Conservation (phyloP, 78 protist species). For the Dictyostelium brefeldianum region DNA sequence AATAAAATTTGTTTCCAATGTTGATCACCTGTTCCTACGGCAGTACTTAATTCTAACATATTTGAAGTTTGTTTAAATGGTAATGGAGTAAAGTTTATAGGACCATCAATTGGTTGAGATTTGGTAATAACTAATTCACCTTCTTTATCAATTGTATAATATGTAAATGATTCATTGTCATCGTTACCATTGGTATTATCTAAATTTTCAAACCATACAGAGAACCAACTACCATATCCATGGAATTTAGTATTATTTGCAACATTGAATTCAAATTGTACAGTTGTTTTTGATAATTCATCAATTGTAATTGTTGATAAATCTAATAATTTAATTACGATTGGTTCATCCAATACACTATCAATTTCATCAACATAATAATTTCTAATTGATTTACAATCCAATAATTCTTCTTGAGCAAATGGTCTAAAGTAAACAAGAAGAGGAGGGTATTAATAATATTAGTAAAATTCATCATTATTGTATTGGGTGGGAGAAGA, state of each 20-base stretch:
- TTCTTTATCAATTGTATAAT: conserved; percentile 7
- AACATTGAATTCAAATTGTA: conserved; percentile 29
- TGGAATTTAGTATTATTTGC: conserved; percentile 46
- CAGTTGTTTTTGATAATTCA: conserved; percentile 35
- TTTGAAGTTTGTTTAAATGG: conserved; percentile 12
- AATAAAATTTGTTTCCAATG: conserved; percentile 66
- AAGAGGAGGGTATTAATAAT: neutral
- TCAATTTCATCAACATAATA: conserved; percentile 40
- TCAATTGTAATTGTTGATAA: conserved; percentile 45
- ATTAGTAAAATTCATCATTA: neutral
- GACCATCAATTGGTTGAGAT: neutral
- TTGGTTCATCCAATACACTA: conserved; percentile 38
- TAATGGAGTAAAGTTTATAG: neutral
- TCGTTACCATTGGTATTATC: conserved; percentile 1
- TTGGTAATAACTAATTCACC: conserved; percentile 26
- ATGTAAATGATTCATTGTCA: neutral
- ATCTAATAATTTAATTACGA: conserved; percentile 38
- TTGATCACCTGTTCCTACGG: conserved; percentile 36
- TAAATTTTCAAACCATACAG: conserved; percentile 50
- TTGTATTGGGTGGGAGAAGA: too few species aligned
- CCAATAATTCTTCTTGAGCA: conserved; percentile 44
- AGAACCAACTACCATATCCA: conserved; percentile 67
- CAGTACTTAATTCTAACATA: conserved; percentile 42
- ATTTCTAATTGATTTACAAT: conserved; percentile 51
- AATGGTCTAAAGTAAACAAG: conserved; percentile 22